Conservation (phyloP, 2,329 filamentous ascomycete species). For the Colletotrichum australisinense region DNA sequence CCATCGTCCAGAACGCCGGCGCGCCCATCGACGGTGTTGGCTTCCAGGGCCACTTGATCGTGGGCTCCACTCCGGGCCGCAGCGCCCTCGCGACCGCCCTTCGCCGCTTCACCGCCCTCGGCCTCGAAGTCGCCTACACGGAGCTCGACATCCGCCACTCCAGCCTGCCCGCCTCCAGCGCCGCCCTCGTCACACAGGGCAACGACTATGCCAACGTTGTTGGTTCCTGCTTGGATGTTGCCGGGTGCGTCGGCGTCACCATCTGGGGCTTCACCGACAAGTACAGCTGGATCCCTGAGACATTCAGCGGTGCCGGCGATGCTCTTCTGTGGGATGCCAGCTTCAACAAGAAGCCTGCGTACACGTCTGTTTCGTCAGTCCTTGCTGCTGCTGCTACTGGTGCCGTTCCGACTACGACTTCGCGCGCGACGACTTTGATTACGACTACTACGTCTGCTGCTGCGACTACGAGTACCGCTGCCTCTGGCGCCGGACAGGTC, state of each 20-base stretch:
- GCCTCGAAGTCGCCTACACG: slow-evolving; percentile 69
- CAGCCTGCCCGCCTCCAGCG: slow-evolving; percentile 54
- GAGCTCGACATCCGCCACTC: slow-evolving; percentile 69
- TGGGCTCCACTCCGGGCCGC: slow-evolving; percentile 55
- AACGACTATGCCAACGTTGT: slow-evolving; percentile 56
- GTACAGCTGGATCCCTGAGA: slow-evolving; percentile 51
- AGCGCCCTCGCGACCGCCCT: slow-evolving; percentile 58
- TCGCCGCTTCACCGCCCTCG: slow-evolving; percentile 60
- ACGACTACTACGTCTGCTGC: slow-evolving; percentile 13
- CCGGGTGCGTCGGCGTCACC: slow-evolving; percentile 55
- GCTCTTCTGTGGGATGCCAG: slow-evolving; percentile 52
- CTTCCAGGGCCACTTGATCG: slow-evolving; percentile 62
- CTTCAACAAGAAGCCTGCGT: slow-evolving; percentile 53
- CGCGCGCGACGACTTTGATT: slow-evolving; percentile 6
- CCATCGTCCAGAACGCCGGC: slow-evolving; percentile 48
- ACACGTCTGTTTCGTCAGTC: slow-evolving; percentile 48
- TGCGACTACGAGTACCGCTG: slow-evolving; percentile 27
- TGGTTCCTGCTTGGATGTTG: slow-evolving; percentile 50
- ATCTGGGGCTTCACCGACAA: slow-evolving; percentile 56
- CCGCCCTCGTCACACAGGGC: slow-evolving; percentile 57
- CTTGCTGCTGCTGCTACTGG: slow-evolving; percentile 45
- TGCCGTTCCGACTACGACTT: slow-evolving; percentile 11
- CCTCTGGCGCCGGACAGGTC: slow-evolving; percentile 17
- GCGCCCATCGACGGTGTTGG: slow-evolving; percentile 65
- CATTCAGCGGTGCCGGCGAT: slow-evolving; percentile 52